These are phyloP conservation scores for Diplocarpon mali DNA, from an alignment of 2,329 filamentous ascomycete genomes.

Conservation along the genomic window DNA sequence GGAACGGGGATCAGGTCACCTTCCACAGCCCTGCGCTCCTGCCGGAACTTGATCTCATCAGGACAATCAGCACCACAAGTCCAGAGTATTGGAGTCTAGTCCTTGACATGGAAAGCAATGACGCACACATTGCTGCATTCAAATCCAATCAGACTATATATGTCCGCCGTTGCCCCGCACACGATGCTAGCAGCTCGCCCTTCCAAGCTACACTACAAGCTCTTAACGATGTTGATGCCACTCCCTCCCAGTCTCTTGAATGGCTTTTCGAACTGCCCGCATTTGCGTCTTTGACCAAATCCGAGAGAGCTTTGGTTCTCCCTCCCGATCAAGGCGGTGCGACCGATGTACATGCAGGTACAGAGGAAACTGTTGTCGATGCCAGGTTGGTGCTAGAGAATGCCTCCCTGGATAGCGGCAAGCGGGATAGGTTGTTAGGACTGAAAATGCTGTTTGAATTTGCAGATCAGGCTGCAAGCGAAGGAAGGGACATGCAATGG, in stretches of 20 bases:
- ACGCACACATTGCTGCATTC: conserved; percentile 46
- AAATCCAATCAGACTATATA: conserved; percentile 49
- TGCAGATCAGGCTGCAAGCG: conserved; percentile 39
- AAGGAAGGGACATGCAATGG: conserved; percentile 37
- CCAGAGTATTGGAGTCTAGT: conserved; percentile 58
- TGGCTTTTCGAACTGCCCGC: conserved; percentile 51
- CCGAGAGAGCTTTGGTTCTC: conserved; percentile 44
- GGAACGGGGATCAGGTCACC: conserved; percentile 17
- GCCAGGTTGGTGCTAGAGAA: conserved; percentile 45
- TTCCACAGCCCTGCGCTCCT: conserved; percentile 30
- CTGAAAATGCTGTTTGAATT: conserved; percentile 54
- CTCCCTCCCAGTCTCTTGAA: conserved; percentile 41
- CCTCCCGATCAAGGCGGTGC: conserved; percentile 33
- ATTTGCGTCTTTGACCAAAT: conserved; percentile 42
- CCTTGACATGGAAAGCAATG: conserved; percentile 50
- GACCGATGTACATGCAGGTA: conserved; percentile 36
- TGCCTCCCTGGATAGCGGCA: conserved; percentile 34
- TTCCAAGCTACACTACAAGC: conserved; percentile 54
- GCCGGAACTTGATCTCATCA: conserved; percentile 38
- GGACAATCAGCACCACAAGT: conserved; percentile 37
- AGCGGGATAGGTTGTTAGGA: conserved; percentile 49
- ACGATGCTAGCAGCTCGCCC: conserved; percentile 42
- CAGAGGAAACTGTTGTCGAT: conserved; percentile 50
- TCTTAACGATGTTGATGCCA: conserved; percentile 45
- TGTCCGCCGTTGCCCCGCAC: conserved; percentile 46